phyloP scores from a whole-genome alignment of 2,329 filamentous ascomycete genomes.

The Cadophora sp. region DNA sequence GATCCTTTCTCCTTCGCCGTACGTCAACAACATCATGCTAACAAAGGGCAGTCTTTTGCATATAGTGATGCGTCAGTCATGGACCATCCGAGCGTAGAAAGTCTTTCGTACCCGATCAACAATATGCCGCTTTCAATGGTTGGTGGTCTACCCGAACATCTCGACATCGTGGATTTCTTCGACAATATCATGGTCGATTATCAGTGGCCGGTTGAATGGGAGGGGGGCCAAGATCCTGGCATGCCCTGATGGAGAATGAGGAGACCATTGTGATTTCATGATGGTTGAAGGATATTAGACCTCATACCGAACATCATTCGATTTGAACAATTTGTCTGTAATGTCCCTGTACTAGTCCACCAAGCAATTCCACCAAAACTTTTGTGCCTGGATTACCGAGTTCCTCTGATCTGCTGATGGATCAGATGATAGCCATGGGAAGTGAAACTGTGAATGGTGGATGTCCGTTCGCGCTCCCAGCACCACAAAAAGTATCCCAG shows the following conservation, averaged over 20 bases:
- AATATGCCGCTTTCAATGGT: constrained; percentile 19
- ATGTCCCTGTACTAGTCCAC: no score
- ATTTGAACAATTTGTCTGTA: no score
- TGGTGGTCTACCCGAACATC: constrained; percentile 10
- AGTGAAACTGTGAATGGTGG: no score
- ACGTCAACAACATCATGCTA: neutral
- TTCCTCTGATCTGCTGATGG: no score
- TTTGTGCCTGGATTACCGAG: no score
- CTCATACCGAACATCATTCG: neutral
- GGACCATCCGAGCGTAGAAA: constrained; percentile 10
- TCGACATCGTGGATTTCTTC: constrained; percentile 23
- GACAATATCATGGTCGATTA: constrained; percentile 22
- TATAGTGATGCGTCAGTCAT: neutral
- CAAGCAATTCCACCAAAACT: no score
- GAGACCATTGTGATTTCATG: no score
- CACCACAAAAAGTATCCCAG: no score
- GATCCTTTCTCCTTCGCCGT: no score
- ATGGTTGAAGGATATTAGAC: neutral
- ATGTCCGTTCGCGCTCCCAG: no score
- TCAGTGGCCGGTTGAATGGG: constrained; percentile 1
- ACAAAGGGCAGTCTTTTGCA: neutral
- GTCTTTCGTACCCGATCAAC: constrained; percentile 23
- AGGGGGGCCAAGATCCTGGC: neutral
- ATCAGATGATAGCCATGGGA: no score
- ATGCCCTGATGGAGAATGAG: neutral